Conservation (phyloP, 495 filamentous ascomycete genomes). For the Hypoxylon cercidicola region DNA sequence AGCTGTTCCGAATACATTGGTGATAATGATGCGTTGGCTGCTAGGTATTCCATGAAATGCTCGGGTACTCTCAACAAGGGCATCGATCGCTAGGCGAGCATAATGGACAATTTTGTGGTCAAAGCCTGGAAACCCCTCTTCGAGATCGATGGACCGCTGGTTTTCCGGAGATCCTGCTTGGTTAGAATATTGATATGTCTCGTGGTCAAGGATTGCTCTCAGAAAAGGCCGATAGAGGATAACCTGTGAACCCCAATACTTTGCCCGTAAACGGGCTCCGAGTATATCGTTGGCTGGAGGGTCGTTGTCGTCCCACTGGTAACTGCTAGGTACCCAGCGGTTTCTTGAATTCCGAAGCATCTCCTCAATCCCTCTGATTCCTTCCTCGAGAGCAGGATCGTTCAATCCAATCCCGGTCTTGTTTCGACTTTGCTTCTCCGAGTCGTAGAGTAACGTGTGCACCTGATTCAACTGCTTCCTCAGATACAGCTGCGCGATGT, state of each 20-base stretch:
- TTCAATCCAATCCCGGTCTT: slow-evolving; percentile 48
- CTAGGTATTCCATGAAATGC: slow-evolving; percentile 79
- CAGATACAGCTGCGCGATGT: slow-evolving; percentile 85
- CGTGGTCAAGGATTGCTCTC: slow-evolving; percentile 66
- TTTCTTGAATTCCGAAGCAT: slow-evolving; percentile 45
- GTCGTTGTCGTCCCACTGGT: slow-evolving; percentile 74
- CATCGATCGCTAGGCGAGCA: slow-evolving; percentile 69
- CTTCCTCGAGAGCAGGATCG: slow-evolving; percentile 39
- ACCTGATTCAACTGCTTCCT: slow-evolving; percentile 86
- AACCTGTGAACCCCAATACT: slow-evolving; percentile 91
- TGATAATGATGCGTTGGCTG: slow-evolving; percentile 78
- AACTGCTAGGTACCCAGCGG: slow-evolving; percentile 53
- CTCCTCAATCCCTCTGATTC: slow-evolving; percentile 45
- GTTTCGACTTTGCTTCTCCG: slow-evolving; percentile 50
- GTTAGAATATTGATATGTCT: slow-evolving; percentile 38
- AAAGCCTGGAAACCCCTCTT: slow-evolving; percentile 42
- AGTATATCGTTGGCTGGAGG: slow-evolving; percentile 80
- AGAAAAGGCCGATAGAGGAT: slow-evolving; percentile 90
- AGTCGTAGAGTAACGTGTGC: slow-evolving; percentile 82
- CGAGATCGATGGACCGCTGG: slow-evolving; percentile 42
- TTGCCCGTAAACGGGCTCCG: slow-evolving; percentile 84
- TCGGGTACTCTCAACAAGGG: slow-evolving; percentile 83
- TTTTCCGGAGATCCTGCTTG: slow-evolving; percentile 34
- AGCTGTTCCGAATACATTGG: slow-evolving; percentile 93
- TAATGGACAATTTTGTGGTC: slow-evolving; percentile 62